Percentiles rank a stretch among this genome's conserved stretches.
Evolutionary conservation across 2,329 filamentous ascomycete genomes (phyloP).

Genomic region (Cytospora schulzeri): DNA sequence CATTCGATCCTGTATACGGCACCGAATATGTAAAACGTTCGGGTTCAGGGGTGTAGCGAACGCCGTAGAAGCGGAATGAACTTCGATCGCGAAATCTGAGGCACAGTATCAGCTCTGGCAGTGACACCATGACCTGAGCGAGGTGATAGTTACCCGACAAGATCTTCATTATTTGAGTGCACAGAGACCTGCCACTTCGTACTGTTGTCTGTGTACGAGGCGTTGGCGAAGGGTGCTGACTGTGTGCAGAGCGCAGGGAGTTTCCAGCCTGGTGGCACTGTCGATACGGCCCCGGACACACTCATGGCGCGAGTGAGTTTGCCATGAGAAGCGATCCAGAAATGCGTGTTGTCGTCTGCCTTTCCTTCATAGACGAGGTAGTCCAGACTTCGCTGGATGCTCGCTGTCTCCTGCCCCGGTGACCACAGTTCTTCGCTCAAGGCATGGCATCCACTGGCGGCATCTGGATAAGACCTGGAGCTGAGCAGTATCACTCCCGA

Average conservation of each 20-base stretch:
- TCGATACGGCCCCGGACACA: conserved; percentile 32
- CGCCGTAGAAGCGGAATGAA: conserved; percentile 53
- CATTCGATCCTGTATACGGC: conserved; percentile 40
- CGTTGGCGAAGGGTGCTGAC: conserved; percentile 44
- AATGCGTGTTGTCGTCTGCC: conserved; percentile 32
- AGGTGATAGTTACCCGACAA: conserved; percentile 38
- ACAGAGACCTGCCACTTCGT: conserved; percentile 42
- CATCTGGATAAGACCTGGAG: conserved; percentile 34
- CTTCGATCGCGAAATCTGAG: conserved; percentile 47
- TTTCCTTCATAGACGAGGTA: conserved; percentile 41
- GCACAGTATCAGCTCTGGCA: conserved; percentile 2
- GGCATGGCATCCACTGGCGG: conserved; percentile 37
- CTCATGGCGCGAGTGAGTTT: conserved; percentile 34
- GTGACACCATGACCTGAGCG: too few relatives aligned
- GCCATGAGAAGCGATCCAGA: conserved; percentile 40
- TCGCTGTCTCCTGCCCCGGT: conserved; percentile 31
- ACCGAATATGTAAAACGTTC: conserved; percentile 48
- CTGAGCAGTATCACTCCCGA: conserved; percentile 42
- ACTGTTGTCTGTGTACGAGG: conserved; percentile 36
- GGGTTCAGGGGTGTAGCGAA: conserved; percentile 49
- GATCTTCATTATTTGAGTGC: conserved; percentile 42
- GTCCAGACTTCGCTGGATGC: conserved; percentile 39
- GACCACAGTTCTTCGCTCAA: conserved; percentile 47
- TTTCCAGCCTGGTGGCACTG: conserved; percentile 21
- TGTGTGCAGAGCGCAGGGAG: conserved; percentile 47